Conservation (phyloP, 2,329 filamentous ascomycete genomes). For the Paraphoma chrysanthemicola region DNA sequence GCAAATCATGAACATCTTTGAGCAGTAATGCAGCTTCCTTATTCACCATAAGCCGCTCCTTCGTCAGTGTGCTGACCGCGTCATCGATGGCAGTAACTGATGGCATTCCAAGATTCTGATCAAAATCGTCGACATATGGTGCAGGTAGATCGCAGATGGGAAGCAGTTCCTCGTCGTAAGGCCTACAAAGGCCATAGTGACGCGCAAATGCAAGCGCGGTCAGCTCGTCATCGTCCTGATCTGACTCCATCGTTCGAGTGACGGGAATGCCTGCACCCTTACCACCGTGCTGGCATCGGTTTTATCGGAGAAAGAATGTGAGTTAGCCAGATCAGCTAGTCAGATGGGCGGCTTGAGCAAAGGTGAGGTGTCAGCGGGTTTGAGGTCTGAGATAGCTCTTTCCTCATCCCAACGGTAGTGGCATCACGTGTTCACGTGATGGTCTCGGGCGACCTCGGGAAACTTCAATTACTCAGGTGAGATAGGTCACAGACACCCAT, state of each 20-base stretch:
- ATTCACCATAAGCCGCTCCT: constrained; percentile 37
- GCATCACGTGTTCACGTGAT: constrained; percentile 6
- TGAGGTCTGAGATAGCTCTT: not conserved
- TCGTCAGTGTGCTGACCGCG: constrained; percentile 20
- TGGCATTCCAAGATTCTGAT: constrained; percentile 29
- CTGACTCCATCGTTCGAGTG: constrained; percentile 21
- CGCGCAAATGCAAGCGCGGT: constrained; percentile 57
- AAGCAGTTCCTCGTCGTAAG: constrained; percentile 40
- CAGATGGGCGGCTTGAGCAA: not conserved
- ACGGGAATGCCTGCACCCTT: too few relatives aligned
- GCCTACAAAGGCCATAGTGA: constrained; percentile 49
- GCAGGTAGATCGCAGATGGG: constrained; percentile 13
- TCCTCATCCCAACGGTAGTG: constrained; percentile 5
- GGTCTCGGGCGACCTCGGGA: not conserved
- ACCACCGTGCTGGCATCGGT: too few relatives aligned
- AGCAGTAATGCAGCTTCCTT: constrained; percentile 40
- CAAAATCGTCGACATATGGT: constrained; percentile 13
- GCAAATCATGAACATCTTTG: constrained; percentile 19
- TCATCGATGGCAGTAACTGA: constrained; percentile 17
- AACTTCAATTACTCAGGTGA: not conserved
- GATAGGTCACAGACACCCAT: not conserved
- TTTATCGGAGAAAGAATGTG: not conserved
- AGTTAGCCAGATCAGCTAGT: not conserved
- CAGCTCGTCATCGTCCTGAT: constrained; percentile 35
- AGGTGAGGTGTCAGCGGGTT: not conserved